Evolutionary conservation across 1,139 yeast species (phyloP).

Genomic region (Suhomyces guaymorum): DNA sequence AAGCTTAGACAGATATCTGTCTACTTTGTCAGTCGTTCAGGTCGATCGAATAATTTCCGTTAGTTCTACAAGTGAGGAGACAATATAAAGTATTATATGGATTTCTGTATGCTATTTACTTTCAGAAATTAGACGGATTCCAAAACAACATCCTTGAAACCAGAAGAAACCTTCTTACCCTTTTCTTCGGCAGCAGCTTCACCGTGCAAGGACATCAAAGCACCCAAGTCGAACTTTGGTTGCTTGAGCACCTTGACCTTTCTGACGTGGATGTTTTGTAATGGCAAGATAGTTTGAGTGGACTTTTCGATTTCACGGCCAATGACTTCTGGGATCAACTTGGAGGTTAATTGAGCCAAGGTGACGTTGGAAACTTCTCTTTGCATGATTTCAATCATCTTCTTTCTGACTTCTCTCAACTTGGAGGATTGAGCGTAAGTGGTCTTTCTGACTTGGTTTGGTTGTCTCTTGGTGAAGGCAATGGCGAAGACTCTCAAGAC

Average conservation of each 20-base stretch:
- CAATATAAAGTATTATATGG: slow-evolving; percentile 12
- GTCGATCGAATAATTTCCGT: too few species aligned
- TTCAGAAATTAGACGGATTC: slow-evolving; percentile 44
- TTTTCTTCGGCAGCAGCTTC: slow-evolving; percentile 78
- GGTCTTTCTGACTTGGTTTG: slow-evolving; percentile 53
- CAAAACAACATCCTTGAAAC: slow-evolving; percentile 90
- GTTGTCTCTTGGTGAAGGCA: slow-evolving; percentile 56
- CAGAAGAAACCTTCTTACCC: slow-evolving; percentile 82
- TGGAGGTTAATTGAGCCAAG: slow-evolving; percentile 52
- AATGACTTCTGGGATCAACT: slow-evolving; percentile 54
- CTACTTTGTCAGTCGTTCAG: too few species aligned
- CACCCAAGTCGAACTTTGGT: slow-evolving; percentile 63
- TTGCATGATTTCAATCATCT: slow-evolving; percentile 54
- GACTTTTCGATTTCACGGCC: slow-evolving; percentile 57
- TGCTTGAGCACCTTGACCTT: slow-evolving; percentile 55
- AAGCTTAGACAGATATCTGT: too few species aligned
- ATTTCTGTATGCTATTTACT: slow-evolving; percentile 16
- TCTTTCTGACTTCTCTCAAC: slow-evolving; percentile 54
- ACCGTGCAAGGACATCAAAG: slow-evolving; percentile 88
- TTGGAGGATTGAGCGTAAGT: slow-evolving; percentile 54
- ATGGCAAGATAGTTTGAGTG: slow-evolving; percentile 52
- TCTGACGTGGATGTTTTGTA: slow-evolving; percentile 55
- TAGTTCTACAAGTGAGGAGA: too few species aligned
- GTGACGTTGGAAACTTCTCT: slow-evolving; percentile 54
- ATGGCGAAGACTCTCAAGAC: slow-evolving; percentile 52